These are phyloP conservation scores for Coprinellus micaceus DNA, from an alignment of 768 basidiomycete species.

Conservation along the genomic window DNA sequence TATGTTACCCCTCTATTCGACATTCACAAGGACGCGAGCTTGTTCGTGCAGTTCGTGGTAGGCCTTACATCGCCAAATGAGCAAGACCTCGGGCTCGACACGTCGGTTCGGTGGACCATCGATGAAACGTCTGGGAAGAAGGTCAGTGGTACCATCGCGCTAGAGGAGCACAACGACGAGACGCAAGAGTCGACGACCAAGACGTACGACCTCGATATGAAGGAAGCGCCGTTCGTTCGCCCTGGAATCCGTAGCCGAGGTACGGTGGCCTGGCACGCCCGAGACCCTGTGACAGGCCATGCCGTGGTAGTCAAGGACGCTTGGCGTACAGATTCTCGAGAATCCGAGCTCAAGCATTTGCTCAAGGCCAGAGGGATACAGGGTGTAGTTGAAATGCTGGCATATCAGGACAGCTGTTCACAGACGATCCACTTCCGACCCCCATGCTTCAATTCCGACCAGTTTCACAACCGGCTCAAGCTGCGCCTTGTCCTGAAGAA, in stretches of 20 bases:
- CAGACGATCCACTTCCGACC: background rate
- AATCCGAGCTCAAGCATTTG: background rate
- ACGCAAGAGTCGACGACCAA: background rate
- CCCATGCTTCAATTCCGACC: no score
- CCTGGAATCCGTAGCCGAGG: background rate
- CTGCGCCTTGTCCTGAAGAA: background rate
- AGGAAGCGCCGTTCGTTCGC: background rate
- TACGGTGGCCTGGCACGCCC: background rate
- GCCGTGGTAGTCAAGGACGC: background rate
- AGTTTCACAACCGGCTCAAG: background rate
- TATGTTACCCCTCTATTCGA: background rate
- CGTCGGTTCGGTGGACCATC: background rate
- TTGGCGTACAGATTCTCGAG: background rate
- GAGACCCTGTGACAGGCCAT: background rate
- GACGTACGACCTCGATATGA: background rate
- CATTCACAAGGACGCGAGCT: background rate
- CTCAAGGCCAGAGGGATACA: background rate
- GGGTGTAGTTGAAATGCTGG: background rate
- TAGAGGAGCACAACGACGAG: background rate
- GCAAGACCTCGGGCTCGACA: background rate
- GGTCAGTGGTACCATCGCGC: background rate
- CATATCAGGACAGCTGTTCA: background rate
- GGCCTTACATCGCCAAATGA: background rate
- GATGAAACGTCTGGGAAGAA: background rate
- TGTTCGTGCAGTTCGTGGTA: background rate